phyloP scores from a whole-genome alignment of 768 basidiomycete species.

The Phaeotremella skinneri region DNA sequence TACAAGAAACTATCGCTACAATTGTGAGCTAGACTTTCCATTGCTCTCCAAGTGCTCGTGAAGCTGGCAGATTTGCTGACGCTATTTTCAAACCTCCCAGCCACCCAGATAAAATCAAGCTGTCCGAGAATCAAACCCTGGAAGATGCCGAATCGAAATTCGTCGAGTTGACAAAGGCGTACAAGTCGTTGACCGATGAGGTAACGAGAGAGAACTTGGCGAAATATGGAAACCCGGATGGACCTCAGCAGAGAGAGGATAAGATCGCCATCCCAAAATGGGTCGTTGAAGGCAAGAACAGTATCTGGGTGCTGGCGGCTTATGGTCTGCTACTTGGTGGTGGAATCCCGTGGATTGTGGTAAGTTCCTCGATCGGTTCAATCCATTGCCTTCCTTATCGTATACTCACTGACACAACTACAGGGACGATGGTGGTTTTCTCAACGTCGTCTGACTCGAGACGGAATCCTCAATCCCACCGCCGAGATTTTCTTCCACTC shows the following conservation, averaged over 20 bases:
- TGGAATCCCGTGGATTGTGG: slow-evolving; percentile 79
- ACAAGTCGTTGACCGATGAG: slow-evolving; percentile 96
- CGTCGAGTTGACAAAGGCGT: slow-evolving; percentile 92
- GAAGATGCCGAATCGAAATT: slow-evolving; percentile 83
- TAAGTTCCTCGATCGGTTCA: slow-evolving; percentile 44
- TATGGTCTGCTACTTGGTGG: slow-evolving; percentile 88
- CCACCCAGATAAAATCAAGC: slow-evolving; percentile 94
- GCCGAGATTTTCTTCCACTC: slow-evolving; percentile 85
- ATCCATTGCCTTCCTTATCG: background rate
- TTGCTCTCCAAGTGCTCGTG: slow-evolving; percentile 1
- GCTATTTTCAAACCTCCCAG: slow-evolving; percentile 53
- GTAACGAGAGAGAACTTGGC: slow-evolving; percentile 85
- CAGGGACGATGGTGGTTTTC: slow-evolving; percentile 98
- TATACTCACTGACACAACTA: background rate
- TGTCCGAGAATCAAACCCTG: slow-evolving; percentile 74
- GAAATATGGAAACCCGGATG: slow-evolving; percentile 90
- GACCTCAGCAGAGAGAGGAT: slow-evolving; percentile 88
- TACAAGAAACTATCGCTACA: slow-evolving; percentile 86
- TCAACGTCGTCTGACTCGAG: slow-evolving; percentile 81
- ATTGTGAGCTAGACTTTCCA: slow-evolving; percentile 59
- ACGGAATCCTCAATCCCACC: slow-evolving; percentile 75
- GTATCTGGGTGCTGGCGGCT: slow-evolving; percentile 79
- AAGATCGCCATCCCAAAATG: slow-evolving; percentile 92
- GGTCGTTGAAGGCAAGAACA: slow-evolving; percentile 89
- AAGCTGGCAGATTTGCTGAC: background rate